Percentiles rank a stretch among this genome's conserved stretches.
Evolutionary conservation across 306 rosid species (phyloP).

Genomic region (Cucurbita maxima): DNA sequence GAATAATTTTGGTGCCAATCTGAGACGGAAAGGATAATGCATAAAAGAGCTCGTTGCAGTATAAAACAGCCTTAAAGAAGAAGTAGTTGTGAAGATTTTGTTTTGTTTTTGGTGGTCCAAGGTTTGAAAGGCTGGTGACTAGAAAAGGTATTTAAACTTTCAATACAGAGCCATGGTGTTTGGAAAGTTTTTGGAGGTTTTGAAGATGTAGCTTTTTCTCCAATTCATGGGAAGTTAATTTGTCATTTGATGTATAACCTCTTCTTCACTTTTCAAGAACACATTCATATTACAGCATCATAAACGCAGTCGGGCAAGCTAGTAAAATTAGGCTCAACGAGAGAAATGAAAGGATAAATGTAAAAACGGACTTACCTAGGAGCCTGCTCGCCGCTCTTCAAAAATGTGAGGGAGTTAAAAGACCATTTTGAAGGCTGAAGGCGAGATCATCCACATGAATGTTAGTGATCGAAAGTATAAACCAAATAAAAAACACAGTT

Average conservation of each 20-base stretch:
- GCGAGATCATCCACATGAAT: slow-evolving; percentile 8
- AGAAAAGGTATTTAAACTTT: neutral
- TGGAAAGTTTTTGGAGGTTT: neutral
- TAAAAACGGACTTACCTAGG: slow-evolving; percentile 36
- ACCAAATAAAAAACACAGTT: neutral
- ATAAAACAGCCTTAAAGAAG: neutral
- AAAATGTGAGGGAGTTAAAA: slow-evolving; percentile 65
- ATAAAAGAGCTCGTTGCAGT: neutral
- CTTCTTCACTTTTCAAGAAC: neutral
- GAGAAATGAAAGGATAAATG: neutral
- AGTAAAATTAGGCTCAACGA: neutral
- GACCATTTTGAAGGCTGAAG: slow-evolving; percentile 86
- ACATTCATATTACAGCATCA: neutral
- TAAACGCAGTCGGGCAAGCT: neutral
- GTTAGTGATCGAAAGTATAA: slow-evolving; percentile 2
- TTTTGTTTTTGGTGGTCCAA: neutral
- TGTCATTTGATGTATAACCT: neutral
- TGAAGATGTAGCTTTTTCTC: neutral
- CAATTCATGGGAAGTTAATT: neutral
- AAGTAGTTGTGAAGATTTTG: neutral
- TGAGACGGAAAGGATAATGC: neutral
- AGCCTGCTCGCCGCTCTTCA: slow-evolving; percentile 88
- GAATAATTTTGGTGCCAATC: neutral
- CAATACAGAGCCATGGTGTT: neutral
- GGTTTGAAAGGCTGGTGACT: neutral